Evolutionary conservation across 306 rosid genomes (phyloP).

Genomic region (Spatholobus suberectus): DNA sequence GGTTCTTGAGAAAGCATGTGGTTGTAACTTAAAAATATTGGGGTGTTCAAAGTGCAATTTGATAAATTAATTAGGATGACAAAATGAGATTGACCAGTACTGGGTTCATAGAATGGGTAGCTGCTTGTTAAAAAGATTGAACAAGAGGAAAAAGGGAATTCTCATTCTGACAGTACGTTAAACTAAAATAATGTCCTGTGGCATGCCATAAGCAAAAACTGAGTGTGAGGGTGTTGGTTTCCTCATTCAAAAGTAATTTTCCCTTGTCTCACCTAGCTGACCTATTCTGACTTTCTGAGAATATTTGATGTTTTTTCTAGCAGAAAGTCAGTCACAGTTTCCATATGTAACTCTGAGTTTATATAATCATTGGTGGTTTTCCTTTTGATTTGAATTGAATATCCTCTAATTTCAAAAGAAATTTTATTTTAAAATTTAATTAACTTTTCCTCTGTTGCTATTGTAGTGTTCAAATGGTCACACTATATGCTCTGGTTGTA

Average conservation of each 20-base stretch:
- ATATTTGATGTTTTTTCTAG: background rate
- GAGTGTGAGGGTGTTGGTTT: background rate
- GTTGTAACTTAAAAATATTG: background rate
- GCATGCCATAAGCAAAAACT: background rate
- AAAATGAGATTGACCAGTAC: slow-evolving; percentile 1
- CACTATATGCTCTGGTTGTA: slow-evolving; percentile 91
- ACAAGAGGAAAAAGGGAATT: background rate
- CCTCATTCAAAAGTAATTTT: slow-evolving; percentile 5
- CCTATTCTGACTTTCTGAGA: slow-evolving; percentile 7
- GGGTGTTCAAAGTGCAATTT: slow-evolving; percentile 14
- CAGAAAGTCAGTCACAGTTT: background rate
- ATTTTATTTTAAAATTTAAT: background rate
- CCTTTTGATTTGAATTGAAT: background rate
- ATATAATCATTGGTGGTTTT: background rate
- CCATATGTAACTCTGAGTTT: background rate
- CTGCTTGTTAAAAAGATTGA: slow-evolving; percentile 19
- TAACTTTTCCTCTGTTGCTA: background rate
- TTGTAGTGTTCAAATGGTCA: slow-evolving; percentile 97
- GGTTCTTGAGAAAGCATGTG: slow-evolving; percentile 22
- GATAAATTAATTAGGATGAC: background rate
- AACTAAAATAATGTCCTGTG: background rate
- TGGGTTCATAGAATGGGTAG: background rate
- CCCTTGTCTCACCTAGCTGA: slow-evolving; percentile 18
- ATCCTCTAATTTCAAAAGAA: background rate
- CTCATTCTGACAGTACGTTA: background rate